Evolutionary conservation across 2,329 filamentous ascomycete species (phyloP), one percentile per base, ranked within the genome.

Genomic region (Amauroascus niger): DNA sequence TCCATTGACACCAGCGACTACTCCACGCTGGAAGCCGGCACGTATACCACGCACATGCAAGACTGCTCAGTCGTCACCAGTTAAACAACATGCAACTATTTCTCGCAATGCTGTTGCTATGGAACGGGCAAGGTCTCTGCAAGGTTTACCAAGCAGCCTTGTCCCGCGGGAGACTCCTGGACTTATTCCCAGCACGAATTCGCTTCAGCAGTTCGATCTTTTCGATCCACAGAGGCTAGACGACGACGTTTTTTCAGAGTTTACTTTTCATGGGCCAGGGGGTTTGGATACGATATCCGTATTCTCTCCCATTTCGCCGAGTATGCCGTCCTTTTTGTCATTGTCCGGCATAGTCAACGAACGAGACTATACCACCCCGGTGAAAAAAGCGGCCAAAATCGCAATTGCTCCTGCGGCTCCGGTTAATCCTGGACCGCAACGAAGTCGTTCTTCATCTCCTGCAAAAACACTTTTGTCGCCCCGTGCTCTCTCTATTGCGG

Each of bases 1-100:
- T 59, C 84, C 84, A 54, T 78, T 83, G 44, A 87, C 84, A 26
- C 84, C 85, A 51, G 79, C 78, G 62, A 79, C 81, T 50, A 86
- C 82, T 18, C 83, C 84, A 13, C 68, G 71, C 62, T 71, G 68
- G 61, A 64, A 66, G 60, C 65, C 68, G 50, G 65, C 66, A 57
- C 66, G 68, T 55, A 61, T 67, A 56, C 61, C 65, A 54, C 66
- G 67, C 43, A 68, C 71, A 52, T 65, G 65, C 57, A 65, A 66
- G 58, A 71, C 70, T 54, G 59, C 66, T 33, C 66, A 71, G 46
- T 60, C 66, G 22, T 72, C 71, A 20, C 71, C 72, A 30, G 65
- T 65, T 52, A 71, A 72, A 58, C 53, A 43, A 32, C 24, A 67
- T 64, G 49, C 63, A 65, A 46, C 65, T 62, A 56, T 62, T 64